Conservation (phyloP, 495 filamentous ascomycete species). For the Polyplosphaeria fusca region DNA sequence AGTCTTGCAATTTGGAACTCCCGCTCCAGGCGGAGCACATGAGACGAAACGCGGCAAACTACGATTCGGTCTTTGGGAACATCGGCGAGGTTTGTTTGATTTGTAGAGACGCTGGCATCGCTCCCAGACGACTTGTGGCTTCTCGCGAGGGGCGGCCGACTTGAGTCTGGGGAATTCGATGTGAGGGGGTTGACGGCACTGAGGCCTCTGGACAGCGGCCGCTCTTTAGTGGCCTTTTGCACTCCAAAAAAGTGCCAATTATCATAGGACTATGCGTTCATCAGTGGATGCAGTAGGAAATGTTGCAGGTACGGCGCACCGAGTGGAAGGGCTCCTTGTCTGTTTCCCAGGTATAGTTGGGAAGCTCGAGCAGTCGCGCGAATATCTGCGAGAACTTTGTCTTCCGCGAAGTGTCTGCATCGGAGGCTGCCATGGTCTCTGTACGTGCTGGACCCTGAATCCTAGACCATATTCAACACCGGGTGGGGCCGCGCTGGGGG, state of each 20-base stretch:
- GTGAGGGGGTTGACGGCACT: slow-evolving; percentile 2
- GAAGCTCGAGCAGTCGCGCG: slow-evolving; percentile 29
- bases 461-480: slow-evolving; percentile 7
- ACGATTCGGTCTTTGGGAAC: slow-evolving; percentile 44
- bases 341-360: slow-evolving; percentile 33
- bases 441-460: background rate
- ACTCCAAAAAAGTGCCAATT: slow-evolving; percentile 44
- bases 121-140: slow-evolving; percentile 30
- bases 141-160: slow-evolving; percentile 17
- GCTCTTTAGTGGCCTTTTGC: slow-evolving; percentile 23
- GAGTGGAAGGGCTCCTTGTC: slow-evolving; percentile 34
- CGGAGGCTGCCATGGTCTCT: slow-evolving; percentile 13
- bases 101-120: slow-evolving; percentile 21
- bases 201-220: slow-evolving; percentile 19
- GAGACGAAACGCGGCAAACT: slow-evolving; percentile 73
- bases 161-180: slow-evolving; percentile 19
- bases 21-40: slow-evolving; percentile 75
- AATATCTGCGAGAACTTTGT: slow-evolving; percentile 25
- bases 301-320: slow-evolving; percentile 1
- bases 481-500: background rate
- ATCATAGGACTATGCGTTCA: slow-evolving; percentile 37
- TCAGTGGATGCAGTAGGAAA: background rate
- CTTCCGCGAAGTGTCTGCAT: background rate
- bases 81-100: background rate
- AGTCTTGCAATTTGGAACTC: slow-evolving; percentile 75